Percentiles rank a stretch among this genome's conserved stretches.
These are phyloP conservation scores for Penicillium nordicum DNA, from an alignment of 2,329 filamentous ascomycete species.

Conservation along the genomic window DNA sequence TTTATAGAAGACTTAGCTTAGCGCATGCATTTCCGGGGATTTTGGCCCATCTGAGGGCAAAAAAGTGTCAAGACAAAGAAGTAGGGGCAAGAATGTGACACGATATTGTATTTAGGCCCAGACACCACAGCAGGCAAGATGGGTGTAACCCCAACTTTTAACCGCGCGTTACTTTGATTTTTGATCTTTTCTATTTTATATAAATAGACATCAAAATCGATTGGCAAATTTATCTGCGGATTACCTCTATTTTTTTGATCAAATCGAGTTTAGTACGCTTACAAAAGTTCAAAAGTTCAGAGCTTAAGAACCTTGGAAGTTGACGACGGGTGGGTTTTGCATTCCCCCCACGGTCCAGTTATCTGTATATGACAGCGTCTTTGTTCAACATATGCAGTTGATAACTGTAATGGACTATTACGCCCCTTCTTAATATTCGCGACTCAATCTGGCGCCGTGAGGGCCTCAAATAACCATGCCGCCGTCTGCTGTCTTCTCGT, in stretches of 20 bases:
- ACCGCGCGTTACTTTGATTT: slow-evolving; percentile 1
- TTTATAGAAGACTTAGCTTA: background rate
- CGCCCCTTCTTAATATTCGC: slow-evolving; percentile 7
- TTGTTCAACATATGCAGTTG: slow-evolving; percentile 10
- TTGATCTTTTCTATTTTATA: background rate
- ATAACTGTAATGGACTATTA: slow-evolving; percentile 19
- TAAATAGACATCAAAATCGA: background rate
- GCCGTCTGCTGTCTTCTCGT: slow-evolving; percentile 40
- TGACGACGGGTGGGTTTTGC: slow-evolving; percentile 6
- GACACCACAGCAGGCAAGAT: background rate
- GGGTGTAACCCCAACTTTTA: slow-evolving; percentile 8
- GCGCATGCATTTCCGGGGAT: background rate
- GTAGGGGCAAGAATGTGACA: slow-evolving; percentile 7
- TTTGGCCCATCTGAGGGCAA: background rate
- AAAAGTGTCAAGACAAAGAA: background rate
- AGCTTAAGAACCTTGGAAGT: background rate
- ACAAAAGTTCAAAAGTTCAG: background rate
- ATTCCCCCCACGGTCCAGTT: slow-evolving; percentile 16
- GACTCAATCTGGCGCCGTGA: slow-evolving; percentile 14
- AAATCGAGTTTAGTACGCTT: background rate
- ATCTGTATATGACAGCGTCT: slow-evolving; percentile 22
- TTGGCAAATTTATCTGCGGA: background rate
- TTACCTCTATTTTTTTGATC: background rate
- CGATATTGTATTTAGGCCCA: slow-evolving; percentile 2
- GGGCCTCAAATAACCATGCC: slow-evolving; percentile 28